Evolutionary conservation across 1,139 yeast species (phyloP).

Genomic region (Protomyces arabidopsidicola): DNA sequence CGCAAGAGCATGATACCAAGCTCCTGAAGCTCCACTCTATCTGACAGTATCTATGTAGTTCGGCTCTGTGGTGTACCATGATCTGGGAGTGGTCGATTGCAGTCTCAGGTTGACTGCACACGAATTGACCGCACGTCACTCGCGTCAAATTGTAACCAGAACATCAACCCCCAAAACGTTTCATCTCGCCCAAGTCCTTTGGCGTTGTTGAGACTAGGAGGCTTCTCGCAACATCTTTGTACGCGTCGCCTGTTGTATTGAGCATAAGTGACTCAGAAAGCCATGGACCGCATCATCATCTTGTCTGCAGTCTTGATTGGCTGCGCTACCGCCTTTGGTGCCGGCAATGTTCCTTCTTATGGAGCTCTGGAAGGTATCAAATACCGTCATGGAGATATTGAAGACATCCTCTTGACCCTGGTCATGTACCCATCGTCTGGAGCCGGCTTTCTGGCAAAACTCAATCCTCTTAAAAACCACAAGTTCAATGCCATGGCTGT

Average conservation of each 20-base stretch:
- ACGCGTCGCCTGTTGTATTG: neutral
- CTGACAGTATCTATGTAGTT: too few species aligned
- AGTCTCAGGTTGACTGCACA: too few species aligned
- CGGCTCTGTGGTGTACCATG: too few species aligned
- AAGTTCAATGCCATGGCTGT: conserved; percentile 35
- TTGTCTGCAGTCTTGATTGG: neutral
- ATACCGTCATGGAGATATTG: conserved; percentile 37
- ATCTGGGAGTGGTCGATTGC: too few species aligned
- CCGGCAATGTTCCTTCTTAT: conserved; percentile 36
- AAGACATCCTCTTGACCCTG: conserved; percentile 34
- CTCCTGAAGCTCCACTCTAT: too few species aligned
- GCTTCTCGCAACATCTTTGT: neutral
- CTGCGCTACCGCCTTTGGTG: conserved; percentile 35
- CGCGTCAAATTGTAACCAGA: too few species aligned
- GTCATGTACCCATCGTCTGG: conserved; percentile 32
- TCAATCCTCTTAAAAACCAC: conserved; percentile 30
- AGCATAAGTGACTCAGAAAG: neutral
- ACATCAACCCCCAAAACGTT: neutral
- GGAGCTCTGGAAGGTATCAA: conserved; percentile 35
- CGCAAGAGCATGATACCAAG: too few species aligned
- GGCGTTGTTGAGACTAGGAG: neutral
- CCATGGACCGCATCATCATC: neutral
- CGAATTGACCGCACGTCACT: too few species aligned
- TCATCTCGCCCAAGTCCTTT: neutral
- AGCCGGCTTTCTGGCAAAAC: conserved; percentile 32